Evolutionary conservation across 345 rosid genomes (phyloP).

Genomic region (Eucalyptus camaldulensis): DNA sequence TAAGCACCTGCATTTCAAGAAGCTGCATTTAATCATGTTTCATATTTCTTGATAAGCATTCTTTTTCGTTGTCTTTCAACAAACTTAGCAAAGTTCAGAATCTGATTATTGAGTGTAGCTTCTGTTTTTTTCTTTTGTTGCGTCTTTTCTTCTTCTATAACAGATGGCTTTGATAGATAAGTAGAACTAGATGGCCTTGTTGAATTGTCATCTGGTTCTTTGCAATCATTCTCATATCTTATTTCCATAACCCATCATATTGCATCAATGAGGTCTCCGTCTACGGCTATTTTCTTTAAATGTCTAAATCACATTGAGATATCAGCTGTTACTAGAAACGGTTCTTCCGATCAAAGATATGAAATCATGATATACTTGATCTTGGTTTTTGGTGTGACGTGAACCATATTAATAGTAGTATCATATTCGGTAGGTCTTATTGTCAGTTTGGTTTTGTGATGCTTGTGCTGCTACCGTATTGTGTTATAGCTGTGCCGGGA

Average conservation of each 20-base stretch:
- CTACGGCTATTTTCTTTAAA: neutral
- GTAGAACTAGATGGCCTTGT: neutral
- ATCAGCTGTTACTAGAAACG: neutral
- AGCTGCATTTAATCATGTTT: neutral
- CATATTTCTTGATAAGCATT: neutral
- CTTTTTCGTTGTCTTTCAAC: neutral
- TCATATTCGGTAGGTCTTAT: neutral
- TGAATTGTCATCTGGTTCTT: neutral
- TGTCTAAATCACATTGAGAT: neutral
- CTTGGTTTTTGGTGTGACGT: fast-evolving
- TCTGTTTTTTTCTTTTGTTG: neutral
- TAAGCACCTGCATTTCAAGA: neutral
- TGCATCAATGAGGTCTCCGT: neutral
- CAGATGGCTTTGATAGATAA: neutral
- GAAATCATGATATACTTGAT: too few species aligned
- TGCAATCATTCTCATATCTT: neutral
- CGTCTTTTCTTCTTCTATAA: neutral
- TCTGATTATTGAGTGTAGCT: neutral
- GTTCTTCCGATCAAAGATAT: neutral
- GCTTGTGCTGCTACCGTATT: neutral
- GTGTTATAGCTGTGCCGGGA: neutral
- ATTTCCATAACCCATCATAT: neutral
- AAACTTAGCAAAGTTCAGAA: neutral
- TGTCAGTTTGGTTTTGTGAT: neutral
- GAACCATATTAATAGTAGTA: neutral